Evolutionary conservation across 768 basidiomycete genomes (phyloP), one percentile per base, ranked within the genome.

Genomic region (Wakefieldia striispora): DNA sequence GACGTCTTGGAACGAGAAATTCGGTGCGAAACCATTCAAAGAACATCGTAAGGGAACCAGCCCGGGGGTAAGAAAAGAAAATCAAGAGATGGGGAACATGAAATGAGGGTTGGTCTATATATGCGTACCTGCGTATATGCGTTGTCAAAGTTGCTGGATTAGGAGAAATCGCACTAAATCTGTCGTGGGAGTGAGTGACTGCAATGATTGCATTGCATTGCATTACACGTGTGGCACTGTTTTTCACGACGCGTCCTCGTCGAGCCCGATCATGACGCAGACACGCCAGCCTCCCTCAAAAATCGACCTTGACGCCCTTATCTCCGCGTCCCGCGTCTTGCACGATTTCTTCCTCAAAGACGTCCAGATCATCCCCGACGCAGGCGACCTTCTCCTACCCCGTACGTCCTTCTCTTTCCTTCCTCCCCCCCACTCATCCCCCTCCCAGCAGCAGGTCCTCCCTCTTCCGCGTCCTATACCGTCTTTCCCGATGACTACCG

Each of bases 381-480:
- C 87, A 33, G 83, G 82, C 36, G 90, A 91, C 50, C 75, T 33
- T 33, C 14, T 81, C 55, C 66, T 90, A 44, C 78, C 78, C 47
- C 74, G 86, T 87, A 64, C 51, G 83, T 70, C 21, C 27, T 17
- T 27, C 29, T 27, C 33, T 24, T 24, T 19, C 17, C 20, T 7
- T 1, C 4, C 35, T 5, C 16, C 0, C 7, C 37, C 21, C 27
- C 33, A 45, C 58, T 62, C 45, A 61, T 50, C 41, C 29, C n/a
- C 45, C 42, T 13, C 31, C 43, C 51, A 87, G 84, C 83, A 34
- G 80, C 81, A 44, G 76, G 74, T 40, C 79, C 81, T 24, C 79
- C 81, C 47, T 84, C 83, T 21, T 88, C 88, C n/a, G 78, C 81
- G n/a, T 78, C 82, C 9, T 91, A 91, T 65, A 89, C 80, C 55